Evolutionary conservation across 2,329 filamentous ascomycete species (phyloP).

Genomic region (Fonsecaea multimorphosa): DNA sequence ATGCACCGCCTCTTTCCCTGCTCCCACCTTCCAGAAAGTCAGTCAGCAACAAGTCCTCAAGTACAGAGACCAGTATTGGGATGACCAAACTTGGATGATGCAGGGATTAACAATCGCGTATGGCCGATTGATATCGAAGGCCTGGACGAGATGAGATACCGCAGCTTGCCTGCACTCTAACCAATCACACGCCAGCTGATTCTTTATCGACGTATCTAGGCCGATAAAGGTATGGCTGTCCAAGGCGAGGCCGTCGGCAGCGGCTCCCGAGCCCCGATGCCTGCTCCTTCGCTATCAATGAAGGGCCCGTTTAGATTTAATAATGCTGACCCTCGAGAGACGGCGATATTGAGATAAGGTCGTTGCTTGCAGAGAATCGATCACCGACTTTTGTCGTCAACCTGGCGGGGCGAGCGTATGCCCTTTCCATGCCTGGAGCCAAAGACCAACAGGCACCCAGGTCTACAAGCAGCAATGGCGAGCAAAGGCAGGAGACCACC

Average conservation of each 20-base stretch:
- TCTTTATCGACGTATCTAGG: not conserved
- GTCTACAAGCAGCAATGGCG: slow-evolving; percentile 8
- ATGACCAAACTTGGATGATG: no score
- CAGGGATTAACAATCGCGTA: no score
- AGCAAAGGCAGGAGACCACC: not conserved
- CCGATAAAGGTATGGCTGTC: not conserved
- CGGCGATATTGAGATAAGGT: not conserved
- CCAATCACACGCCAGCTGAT: not conserved
- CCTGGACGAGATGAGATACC: not conserved
- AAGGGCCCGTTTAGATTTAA: not conserved
- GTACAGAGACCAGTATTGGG: no score
- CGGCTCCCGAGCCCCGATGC: not conserved
- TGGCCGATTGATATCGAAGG: no score
- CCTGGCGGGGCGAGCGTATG: not conserved
- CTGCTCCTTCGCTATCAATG: not conserved
- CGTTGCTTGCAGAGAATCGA: not conserved
- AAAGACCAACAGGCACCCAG: not conserved
- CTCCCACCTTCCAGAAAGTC: no score
- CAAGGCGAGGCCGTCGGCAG: not conserved
- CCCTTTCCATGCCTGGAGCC: not conserved
- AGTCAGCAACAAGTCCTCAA: no score
- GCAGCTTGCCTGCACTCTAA: not conserved
- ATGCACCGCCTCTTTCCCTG: no score
- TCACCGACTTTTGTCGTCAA: not conserved
- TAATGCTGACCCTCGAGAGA: not conserved